A percentile compares a stretch with the other conserved stretches of the same genome.
phyloP scores from a whole-genome alignment of 2,329 filamentous ascomycete species.

The Calonectria crousiana region DNA sequence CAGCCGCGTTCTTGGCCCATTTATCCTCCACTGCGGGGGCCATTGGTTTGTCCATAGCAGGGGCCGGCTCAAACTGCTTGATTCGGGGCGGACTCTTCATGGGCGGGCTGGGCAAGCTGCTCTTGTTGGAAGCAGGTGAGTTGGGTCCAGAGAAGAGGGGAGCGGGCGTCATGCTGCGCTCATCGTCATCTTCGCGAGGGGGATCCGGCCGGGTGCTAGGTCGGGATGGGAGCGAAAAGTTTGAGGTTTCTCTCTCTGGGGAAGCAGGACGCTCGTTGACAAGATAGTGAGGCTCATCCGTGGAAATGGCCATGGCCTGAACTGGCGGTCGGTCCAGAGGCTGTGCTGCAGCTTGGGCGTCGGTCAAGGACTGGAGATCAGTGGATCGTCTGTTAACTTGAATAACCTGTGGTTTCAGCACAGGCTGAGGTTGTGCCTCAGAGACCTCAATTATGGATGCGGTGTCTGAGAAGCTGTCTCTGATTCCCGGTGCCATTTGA shows the following conservation, averaged over 20 bases:
- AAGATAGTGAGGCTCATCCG: not conserved
- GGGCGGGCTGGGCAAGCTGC: conserved; percentile 10
- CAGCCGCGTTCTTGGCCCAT: conserved; percentile 41
- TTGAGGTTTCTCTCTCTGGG: conserved; percentile 7
- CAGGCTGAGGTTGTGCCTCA: conserved; percentile 41
- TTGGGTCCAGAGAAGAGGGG: conserved; percentile 17
- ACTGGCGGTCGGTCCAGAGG: not conserved
- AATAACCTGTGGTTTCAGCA: conserved; percentile 40
- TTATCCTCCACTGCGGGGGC: conserved; percentile 31
- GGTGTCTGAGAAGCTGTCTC: conserved; percentile 40
- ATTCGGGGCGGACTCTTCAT: conserved; percentile 19
- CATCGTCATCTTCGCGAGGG: not conserved
- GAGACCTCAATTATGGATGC: conserved; percentile 42
- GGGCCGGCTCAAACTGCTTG: conserved; percentile 1
- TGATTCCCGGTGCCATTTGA: conserved; percentile 29
- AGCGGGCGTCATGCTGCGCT: conserved; percentile 8
- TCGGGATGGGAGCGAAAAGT: conserved; percentile 22
- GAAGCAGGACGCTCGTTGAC: not conserved
- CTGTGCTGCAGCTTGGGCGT: conserved; percentile 18
- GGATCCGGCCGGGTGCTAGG: conserved; percentile 1
- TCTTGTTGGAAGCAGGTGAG: conserved; percentile 14
- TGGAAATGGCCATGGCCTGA: not conserved
- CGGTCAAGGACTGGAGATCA: conserved; percentile 28
- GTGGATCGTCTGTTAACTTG: conserved; percentile 41
- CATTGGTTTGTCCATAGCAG: not conserved